phyloP scores from a whole-genome alignment of 192 early-diverging fungal species.

The Backusella mclennaniae region DNA sequence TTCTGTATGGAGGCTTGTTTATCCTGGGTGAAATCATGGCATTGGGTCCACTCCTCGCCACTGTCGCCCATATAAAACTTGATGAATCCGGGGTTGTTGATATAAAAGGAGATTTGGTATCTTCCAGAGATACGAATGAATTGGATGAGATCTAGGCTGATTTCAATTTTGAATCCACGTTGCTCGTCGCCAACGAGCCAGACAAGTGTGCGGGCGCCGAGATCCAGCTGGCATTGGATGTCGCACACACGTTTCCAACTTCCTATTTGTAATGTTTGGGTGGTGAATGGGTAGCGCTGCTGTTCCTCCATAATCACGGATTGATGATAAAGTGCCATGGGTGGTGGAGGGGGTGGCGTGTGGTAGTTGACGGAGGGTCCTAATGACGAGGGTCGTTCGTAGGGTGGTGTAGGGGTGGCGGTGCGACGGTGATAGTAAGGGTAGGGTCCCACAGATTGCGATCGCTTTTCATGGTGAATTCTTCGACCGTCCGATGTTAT shows the following conservation, averaged over 20 bases:
- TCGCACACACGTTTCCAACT: constrained; percentile 64
- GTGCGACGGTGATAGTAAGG: background rate
- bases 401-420: background rate
- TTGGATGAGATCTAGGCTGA: constrained; percentile 45
- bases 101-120: constrained; percentile 21
- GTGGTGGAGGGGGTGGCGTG: background rate
- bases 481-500: background rate
- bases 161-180: constrained; percentile 56
- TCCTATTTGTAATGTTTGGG: constrained; percentile 58
- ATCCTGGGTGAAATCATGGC: constrained; percentile 63
- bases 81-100: constrained; percentile 33
- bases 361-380: background rate
- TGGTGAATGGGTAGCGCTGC: constrained; percentile 34
- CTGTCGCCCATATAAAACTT: constrained; percentile 40
- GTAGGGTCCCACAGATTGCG: constrained; percentile 22
- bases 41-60: constrained; percentile 50
- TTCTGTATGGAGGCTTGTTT: constrained; percentile 51
- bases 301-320: constrained; percentile 2
- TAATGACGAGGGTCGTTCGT: constrained; percentile 3
- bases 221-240: constrained; percentile 53
- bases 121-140: constrained; percentile 36
- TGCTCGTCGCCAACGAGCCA: constrained; percentile 60
- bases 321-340: background rate
- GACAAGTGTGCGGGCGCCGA: constrained; percentile 40
- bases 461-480: background rate